A percentile compares a stretch with the other conserved stretches of the same genome.
phyloP scores from a whole-genome alignment of 805 yeast genomes.

The Kuraishia molischiana region DNA sequence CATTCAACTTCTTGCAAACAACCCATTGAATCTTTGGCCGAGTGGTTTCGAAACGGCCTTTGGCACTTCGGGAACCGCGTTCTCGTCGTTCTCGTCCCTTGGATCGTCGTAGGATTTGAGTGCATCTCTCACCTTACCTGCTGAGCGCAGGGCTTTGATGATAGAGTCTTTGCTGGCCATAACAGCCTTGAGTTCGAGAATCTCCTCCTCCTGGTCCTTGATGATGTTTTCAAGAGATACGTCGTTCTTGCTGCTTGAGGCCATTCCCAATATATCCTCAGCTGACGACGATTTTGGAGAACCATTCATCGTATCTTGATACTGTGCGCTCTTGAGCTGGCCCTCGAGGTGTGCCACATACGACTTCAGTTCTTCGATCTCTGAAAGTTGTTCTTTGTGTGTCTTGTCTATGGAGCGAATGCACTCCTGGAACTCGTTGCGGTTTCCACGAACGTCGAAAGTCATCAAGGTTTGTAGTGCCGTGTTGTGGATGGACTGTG shows the following conservation, averaged over 20 bases:
- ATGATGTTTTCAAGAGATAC: slow-evolving; percentile 17
- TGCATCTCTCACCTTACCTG: slow-evolving; percentile 44
- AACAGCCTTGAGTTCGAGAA: slow-evolving; percentile 50
- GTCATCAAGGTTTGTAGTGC: slow-evolving; percentile 50
- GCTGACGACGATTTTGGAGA: not conserved
- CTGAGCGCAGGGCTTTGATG: slow-evolving; percentile 61
- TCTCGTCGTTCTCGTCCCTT: not conserved
- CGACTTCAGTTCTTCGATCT: slow-evolving; percentile 49
- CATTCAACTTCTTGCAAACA: not conserved
- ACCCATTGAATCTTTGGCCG: not conserved
- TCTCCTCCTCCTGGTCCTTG: slow-evolving; percentile 59
- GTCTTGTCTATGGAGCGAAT: slow-evolving; percentile 39
- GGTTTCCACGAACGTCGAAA: slow-evolving; percentile 13
- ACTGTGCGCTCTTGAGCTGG: slow-evolving; percentile 25
- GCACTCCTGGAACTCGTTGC: slow-evolving; percentile 25
- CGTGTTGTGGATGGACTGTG: slow-evolving; percentile 47
- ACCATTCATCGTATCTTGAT: not conserved
- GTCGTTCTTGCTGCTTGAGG: not conserved
- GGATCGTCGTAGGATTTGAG: not conserved
- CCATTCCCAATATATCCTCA: not conserved
- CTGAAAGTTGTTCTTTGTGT: slow-evolving; percentile 34
- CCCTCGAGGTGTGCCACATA: slow-evolving; percentile 52
- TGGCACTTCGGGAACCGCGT: not conserved
- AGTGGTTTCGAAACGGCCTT: not conserved
- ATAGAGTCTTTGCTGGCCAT: slow-evolving; percentile 70